Percentiles rank a stretch among this genome's conserved stretches.
These are phyloP conservation scores for Spiromastix sp. DNA, from an alignment of 2,329 filamentous ascomycete genomes.

Conservation along the genomic window DNA sequence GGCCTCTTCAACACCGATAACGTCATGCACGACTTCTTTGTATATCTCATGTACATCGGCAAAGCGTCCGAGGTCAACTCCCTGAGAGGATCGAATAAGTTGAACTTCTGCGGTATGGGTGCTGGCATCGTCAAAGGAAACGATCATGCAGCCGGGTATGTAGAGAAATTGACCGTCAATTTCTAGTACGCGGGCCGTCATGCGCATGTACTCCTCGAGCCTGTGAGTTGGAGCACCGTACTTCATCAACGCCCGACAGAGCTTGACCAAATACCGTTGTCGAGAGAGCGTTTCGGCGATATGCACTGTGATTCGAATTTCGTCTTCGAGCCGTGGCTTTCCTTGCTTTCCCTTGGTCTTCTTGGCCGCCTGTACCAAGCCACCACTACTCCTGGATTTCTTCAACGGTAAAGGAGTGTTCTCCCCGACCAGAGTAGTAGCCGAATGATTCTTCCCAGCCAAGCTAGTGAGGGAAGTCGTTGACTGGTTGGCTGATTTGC, in stretches of 20 bases:
- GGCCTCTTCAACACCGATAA: constrained; percentile 36
- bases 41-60: constrained; percentile 37
- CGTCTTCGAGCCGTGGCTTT: constrained; percentile 27
- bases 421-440: constrained; percentile 1
- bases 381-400: constrained; percentile 26
- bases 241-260: constrained; percentile 78
- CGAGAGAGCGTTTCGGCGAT: constrained; percentile 62
- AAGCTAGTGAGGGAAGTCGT: constrained; percentile 22
- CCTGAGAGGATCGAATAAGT: constrained; percentile 32
- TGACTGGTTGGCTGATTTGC: constrained; percentile 27
- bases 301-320: constrained; percentile 50
- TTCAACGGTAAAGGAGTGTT: constrained; percentile 21
- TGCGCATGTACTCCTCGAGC: constrained; percentile 79
- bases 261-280: constrained; percentile 71
- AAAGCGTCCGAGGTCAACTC: constrained; percentile 33
- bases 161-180: constrained; percentile 87
- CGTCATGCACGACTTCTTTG: constrained; percentile 38
- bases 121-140: constrained; percentile 60
- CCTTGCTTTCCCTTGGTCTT: constrained; percentile 4
- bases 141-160: constrained; percentile 85
- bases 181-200: constrained; percentile 79
- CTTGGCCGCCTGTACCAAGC: constrained; percentile 19
- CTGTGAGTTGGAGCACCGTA: constrained; percentile 87
- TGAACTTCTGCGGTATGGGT: constrained; percentile 39
- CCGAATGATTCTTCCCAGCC: constrained; percentile 6